These are phyloP conservation scores for Tylopilus rubrobrunneus DNA, from an alignment of 768 basidiomycete genomes.

Conservation along the genomic window DNA sequence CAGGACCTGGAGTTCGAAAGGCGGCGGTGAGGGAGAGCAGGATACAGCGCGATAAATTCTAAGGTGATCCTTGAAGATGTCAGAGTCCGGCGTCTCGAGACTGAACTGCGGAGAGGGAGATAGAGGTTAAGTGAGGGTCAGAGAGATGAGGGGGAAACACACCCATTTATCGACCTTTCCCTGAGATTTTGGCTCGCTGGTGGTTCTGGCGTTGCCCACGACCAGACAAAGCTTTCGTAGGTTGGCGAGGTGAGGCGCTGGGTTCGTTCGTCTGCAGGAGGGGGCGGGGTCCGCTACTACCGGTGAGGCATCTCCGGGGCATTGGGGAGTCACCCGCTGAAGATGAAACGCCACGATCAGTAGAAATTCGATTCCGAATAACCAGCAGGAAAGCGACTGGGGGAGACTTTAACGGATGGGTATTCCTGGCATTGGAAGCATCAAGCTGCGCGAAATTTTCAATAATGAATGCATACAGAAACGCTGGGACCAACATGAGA, in stretches of 20 bases:
- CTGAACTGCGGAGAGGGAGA: conserved; percentile 60
- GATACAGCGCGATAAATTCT: conserved; percentile 55
- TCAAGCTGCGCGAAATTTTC: conserved; percentile 9
- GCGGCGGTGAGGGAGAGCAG: conserved; percentile 32
- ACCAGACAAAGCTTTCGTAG: conserved; percentile 69
- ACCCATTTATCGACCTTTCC: conserved; percentile 82
- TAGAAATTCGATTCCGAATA: conserved; percentile 36
- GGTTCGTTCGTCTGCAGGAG: conserved; percentile 28
- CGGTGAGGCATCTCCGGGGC: conserved; percentile 52
- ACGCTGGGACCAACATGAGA: conserved; percentile 17
- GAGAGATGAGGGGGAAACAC: conserved; percentile 23
- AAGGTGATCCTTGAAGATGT: conserved; percentile 60
- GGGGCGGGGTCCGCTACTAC: conserved; percentile 30
- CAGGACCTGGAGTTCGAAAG: conserved; percentile 67
- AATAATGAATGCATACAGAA: background rate
- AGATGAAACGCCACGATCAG: conserved; percentile 35
- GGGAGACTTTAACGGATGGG: conserved; percentile 11
- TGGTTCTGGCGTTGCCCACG: conserved; percentile 69
- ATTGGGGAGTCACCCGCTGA: conserved; percentile 52
- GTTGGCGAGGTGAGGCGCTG: conserved; percentile 30
- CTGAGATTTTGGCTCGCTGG: conserved; percentile 40
- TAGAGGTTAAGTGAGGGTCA: background rate
- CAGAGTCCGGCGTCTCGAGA: conserved; percentile 72
- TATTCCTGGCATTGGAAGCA: conserved; percentile 13
- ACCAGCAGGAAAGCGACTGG: conserved; percentile 37